Evolutionary conservation across 345 rosid genomes (phyloP), one percentile per base, ranked within the genome.

Genomic region (Luvunga scandens): DNA sequence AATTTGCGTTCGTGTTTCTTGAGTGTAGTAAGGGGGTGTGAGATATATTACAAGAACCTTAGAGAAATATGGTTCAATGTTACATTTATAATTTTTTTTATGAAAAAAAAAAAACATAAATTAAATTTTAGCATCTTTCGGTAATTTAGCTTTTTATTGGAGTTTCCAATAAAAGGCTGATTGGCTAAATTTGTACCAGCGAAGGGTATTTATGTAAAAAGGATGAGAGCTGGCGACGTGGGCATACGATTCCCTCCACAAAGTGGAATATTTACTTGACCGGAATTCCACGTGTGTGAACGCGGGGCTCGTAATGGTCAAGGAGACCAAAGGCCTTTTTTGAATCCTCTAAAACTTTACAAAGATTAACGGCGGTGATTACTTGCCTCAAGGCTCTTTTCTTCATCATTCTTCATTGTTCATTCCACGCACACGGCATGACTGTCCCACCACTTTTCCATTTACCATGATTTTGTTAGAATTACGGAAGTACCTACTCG

Each of bases 241-340:
- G 53, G 71, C 34, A 71, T 56, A 28, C 57, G 79, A 75, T 81
- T 76, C 73, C 38, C 53, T 57, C 75, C 10, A 70, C 60, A 79
- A 78, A 79, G 82, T 24, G 72, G 72, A 69, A 76, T 69, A 38
- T 53, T 62, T 30, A 64, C 31, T 28, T 19, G 63, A 75, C 39
- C 55, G 30, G 77, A 9, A n/a, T 4, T 67, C 53, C 84, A 76
- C 83, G 85, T 85, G 90, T 83, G 87, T 82, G 85, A 78, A 81
- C 68, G 39, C 64, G 39, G 78, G 38, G 75, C 69, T 21, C 68
- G 18, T 36, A 6, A 9, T 34, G 86, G 84, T 81, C 86, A 83
- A 81, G 75, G 28, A 77, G 85, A 80, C 81, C 80, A 66, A 42
- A 22, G 64, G 31, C 63, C 65, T 57, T 81, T 81, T 76, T 28